phyloP scores from a whole-genome alignment of 768 basidiomycete genomes.

The Naematelia encephala region DNA sequence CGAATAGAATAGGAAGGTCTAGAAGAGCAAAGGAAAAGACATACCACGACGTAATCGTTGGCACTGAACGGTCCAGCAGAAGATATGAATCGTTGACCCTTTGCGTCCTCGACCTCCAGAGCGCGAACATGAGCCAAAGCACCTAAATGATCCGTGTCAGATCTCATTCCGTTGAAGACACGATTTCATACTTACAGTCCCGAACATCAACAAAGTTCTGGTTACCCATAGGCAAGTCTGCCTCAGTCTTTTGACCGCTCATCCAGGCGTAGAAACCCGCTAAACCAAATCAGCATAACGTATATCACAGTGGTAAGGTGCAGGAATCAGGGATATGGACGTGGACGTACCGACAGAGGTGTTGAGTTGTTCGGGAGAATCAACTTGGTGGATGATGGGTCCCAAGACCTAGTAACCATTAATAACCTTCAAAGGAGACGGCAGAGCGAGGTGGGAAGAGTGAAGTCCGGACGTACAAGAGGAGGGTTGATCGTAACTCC shows the following conservation, averaged over 20 bases:
- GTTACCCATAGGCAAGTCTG: constrained; percentile 31
- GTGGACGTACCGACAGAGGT: constrained; percentile 45
- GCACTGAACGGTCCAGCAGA: constrained; percentile 46
- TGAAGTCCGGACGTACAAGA: constrained; percentile 21
- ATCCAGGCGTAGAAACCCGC: constrained; percentile 40
- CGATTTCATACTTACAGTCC: constrained; percentile 17
- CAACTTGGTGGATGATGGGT: constrained; percentile 53
- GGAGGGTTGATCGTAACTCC: constrained; percentile 47
- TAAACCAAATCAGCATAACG: constrained; percentile 6
- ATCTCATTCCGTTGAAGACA: not conserved
- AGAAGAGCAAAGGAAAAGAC: constrained; percentile 3
- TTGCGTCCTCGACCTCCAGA: constrained; percentile 58
- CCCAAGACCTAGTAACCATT: constrained; percentile 46
- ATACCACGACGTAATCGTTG: constrained; percentile 44
- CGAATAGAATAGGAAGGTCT: no score
- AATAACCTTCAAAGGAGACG: constrained; percentile 17
- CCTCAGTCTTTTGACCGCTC: constrained; percentile 41
- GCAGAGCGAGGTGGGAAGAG: not conserved
- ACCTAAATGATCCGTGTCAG: constrained; percentile 44
- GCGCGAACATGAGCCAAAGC: constrained; percentile 59
- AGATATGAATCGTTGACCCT: constrained; percentile 61
- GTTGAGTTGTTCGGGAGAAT: constrained; percentile 52
- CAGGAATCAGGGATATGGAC: not conserved
- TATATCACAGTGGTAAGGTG: not conserved
- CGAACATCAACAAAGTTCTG: constrained; percentile 47